Base-by-base conservation (phyloP, 2,329 filamentous ascomycete species). In the Aspergillus sp. region DNA sequence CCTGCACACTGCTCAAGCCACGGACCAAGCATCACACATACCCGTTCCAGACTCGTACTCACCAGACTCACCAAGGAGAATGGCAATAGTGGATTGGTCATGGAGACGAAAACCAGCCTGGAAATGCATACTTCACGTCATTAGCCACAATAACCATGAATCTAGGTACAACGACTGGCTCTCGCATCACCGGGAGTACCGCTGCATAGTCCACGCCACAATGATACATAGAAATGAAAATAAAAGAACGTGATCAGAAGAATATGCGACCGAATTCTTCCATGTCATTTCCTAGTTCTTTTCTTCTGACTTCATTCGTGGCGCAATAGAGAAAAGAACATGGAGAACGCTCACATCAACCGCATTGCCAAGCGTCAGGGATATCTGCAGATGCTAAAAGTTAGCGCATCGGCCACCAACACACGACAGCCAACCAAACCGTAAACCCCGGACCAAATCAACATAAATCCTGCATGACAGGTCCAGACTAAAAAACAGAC, bases 41-140 rank as follows among this genome's bases (percentile, higher is more conserved):
- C 69, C 73, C 77, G 71, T 75, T 78, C 57, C 47, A 81, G 62
- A 49, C 74, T 79, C 64, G 80, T 79, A 38, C 75, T 78, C 57
- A 81, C 69, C 49, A 80, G 66, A 50, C 74, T 78, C 51, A 80
- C 78, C 52, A 81, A 63, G 29, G 76, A 79, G 30, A 78, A 80
- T 49, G 82, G 74, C 47, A 82, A 68, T 12, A 82, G 65, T 42
- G 82, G 76, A 53, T 81, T 81, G 44, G 78, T 82, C 65, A 82
- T 67, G 47, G 73, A 75, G 38, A 81, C 73, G 51, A 82, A 82
- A 46, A 80, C 67, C 45, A 82, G 66, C 77, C 69, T 72, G 53
- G 19, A 19, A 19, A 19, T 19, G 19, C 19, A 19, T 19, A 19
- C 2, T 19, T 19, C 27, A 28, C 19, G 26, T 52, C 42, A 57